These are phyloP conservation scores for Striga hermonthica DNA, from an alignment of 305 asterid genomes.

Conservation along the genomic window DNA sequence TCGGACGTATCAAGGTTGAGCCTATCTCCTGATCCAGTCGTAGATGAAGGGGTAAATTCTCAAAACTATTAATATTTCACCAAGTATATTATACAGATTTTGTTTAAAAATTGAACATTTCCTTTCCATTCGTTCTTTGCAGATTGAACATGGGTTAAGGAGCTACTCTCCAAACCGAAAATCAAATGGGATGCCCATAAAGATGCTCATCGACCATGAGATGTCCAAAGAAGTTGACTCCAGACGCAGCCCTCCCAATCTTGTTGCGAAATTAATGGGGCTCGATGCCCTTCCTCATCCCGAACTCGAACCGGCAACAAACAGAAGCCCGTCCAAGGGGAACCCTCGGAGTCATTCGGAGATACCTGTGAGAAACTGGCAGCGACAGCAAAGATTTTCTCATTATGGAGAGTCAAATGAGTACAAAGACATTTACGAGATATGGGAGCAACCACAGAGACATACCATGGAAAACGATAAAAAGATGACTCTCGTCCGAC, in stretches of 20 bases:
- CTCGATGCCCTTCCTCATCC: constrained; percentile 81
- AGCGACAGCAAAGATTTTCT: constrained; percentile 55
- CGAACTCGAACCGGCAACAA: constrained; percentile 48
- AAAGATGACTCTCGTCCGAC: constrained; percentile 80
- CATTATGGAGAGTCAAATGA: constrained; percentile 49
- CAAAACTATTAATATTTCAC: constrained; percentile 8
- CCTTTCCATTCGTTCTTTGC: constrained; percentile 38
- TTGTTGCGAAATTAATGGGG: constrained; percentile 96
- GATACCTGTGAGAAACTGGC: constrained; percentile 60
- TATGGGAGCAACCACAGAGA: constrained; percentile 53
- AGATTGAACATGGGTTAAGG: constrained; percentile 57
- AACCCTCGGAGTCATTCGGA: constrained; percentile 63
- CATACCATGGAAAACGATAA: constrained; percentile 47
- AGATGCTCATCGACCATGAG: constrained; percentile 90
- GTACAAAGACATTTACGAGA: constrained; percentile 64
- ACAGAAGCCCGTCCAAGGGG: constrained; percentile 51
- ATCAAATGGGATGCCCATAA: constrained; percentile 70
- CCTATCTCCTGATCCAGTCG: constrained; percentile 50
- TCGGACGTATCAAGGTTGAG: constrained; percentile 65
- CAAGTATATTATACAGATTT: constrained; percentile 26
- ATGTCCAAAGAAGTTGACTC: constrained; percentile 80
- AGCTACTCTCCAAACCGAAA: constrained; percentile 49
- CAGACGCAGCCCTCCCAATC: constrained; percentile 62
- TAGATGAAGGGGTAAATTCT: constrained; percentile 60
- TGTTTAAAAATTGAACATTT: constrained; percentile 24